These are phyloP conservation scores for Fusarium xylarioides DNA, from an alignment of 2,329 filamentous ascomycete genomes.

Conservation along the genomic window DNA sequence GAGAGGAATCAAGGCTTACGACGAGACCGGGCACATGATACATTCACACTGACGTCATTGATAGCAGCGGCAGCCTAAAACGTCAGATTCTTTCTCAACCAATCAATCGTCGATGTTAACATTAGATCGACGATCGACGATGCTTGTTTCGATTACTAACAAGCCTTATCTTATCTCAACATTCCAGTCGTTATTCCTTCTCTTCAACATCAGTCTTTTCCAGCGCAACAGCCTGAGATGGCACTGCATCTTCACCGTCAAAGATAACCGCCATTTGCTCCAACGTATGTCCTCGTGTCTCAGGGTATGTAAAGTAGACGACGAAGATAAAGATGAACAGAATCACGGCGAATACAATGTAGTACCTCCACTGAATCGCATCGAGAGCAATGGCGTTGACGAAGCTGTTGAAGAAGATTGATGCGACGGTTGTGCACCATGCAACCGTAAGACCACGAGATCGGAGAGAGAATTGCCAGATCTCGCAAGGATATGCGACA, in stretches of 20 bases:
- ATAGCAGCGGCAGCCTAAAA: not conserved
- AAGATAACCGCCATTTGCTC: conserved; percentile 13
- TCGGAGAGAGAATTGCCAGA: conserved; percentile 2
- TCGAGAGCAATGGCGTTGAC: conserved; percentile 9
- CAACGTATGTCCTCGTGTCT: not conserved
- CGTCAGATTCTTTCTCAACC: not conserved
- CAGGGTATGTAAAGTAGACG: not conserved
- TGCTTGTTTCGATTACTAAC: not conserved
- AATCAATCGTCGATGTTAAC: not conserved
- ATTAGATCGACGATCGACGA: not conserved
- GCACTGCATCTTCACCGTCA: not conserved
- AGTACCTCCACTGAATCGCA: conserved; percentile 3
- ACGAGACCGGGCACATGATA: conserved; percentile 17
- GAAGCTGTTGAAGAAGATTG: conserved; percentile 6
- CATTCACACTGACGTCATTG: conserved; percentile 17
- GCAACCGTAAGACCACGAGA: not conserved
- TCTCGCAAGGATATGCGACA: conserved; percentile 1
- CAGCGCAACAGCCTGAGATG: not conserved
- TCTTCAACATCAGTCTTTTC: not conserved
- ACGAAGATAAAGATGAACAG: not conserved
- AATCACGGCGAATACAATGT: not conserved
- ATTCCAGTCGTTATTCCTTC: not conserved
- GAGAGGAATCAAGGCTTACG: conserved; percentile 16
- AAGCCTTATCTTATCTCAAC: not conserved
- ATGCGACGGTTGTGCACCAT: not conserved